Conservation (phyloP, 768 basidiomycete species). For the Xerocomellus amylosporus region DNA sequence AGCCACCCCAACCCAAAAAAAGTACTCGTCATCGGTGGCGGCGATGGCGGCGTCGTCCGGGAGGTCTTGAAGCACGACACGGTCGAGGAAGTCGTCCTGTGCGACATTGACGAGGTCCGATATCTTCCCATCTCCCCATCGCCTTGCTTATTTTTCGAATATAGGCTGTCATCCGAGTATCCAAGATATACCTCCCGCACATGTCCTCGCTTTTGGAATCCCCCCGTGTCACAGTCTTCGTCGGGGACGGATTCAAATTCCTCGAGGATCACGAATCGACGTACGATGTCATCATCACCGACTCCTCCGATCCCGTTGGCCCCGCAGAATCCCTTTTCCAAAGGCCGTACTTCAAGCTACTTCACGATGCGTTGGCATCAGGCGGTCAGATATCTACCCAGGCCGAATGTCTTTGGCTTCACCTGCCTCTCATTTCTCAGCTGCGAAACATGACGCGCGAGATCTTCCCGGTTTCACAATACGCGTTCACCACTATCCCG, state of each 20-base stretch:
- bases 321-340: constrained; percentile 94
- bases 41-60: constrained; percentile 96
- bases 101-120: constrained; percentile 92
- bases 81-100: constrained; percentile 90
- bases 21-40: constrained; percentile 96
- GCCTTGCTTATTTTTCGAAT: background rate
- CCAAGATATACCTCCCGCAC: constrained; percentile 89
- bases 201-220: constrained; percentile 84
- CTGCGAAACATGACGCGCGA: constrained; percentile 64
- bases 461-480: constrained; percentile 81
- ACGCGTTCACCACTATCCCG: constrained; percentile 95
- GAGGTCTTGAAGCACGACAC: constrained; percentile 93
- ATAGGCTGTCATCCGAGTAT: constrained; percentile 91
- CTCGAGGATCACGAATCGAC: constrained; percentile 80
- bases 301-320: constrained; percentile 97
- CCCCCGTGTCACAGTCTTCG: constrained; percentile 76
- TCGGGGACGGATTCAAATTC: constrained; percentile 98
- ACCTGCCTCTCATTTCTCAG: constrained; percentile 80
- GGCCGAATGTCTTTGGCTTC: constrained; percentile 94
- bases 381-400: constrained; percentile 95
- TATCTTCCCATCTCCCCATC: background rate
- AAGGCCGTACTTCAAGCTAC: constrained; percentile 93
- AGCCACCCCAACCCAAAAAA: constrained; percentile 95
- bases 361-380: constrained; percentile 83
- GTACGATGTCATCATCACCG: constrained; percentile 98